Evolutionary conservation across 768 basidiomycete species (phyloP).

Genomic region (Agaricus blazei): DNA sequence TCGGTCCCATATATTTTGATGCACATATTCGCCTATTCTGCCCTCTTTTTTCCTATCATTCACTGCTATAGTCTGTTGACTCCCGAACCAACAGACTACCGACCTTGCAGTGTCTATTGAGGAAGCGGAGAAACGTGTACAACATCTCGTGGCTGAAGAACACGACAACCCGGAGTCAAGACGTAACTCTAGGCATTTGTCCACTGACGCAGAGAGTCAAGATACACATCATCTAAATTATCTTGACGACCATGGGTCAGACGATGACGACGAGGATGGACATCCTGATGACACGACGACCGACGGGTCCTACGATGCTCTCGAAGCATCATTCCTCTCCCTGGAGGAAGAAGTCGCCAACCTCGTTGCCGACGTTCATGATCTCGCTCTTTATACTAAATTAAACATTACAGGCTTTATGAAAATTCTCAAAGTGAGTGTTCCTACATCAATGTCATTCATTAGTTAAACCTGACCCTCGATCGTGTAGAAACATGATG

Average conservation of each 20-base stretch:
- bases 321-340: conserved; percentile 82
- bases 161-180: conserved; percentile 10
- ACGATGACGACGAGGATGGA: conserved; percentile 46
- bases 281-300: conserved; percentile 24
- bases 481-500: conserved; percentile 80
- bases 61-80: not conserved
- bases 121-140: conserved; percentile 77
- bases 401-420: conserved; percentile 98
- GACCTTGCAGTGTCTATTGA: conserved; percentile 81
- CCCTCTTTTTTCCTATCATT: too few relatives aligned
- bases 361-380: conserved; percentile 90
- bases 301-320: conserved; percentile 59
- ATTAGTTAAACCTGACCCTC: not conserved
- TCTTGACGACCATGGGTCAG: conserved; percentile 64
- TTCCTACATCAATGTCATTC: not conserved
- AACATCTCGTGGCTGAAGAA: conserved; percentile 67
- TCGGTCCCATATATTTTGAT: too few relatives aligned
- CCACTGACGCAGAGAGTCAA: conserved; percentile 55
- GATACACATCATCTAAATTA: conserved; percentile 35
- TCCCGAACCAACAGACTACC: conserved; percentile 50
- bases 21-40: too few relatives aligned
- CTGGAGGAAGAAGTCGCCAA: conserved; percentile 94
- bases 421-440: conserved; percentile 87
- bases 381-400: conserved; percentile 89
- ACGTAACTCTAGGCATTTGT: conserved; percentile 16